These are phyloP conservation scores for Dryadomyces sulphureus DNA, from an alignment of 2,329 filamentous ascomycete species.

Conservation along the genomic window DNA sequence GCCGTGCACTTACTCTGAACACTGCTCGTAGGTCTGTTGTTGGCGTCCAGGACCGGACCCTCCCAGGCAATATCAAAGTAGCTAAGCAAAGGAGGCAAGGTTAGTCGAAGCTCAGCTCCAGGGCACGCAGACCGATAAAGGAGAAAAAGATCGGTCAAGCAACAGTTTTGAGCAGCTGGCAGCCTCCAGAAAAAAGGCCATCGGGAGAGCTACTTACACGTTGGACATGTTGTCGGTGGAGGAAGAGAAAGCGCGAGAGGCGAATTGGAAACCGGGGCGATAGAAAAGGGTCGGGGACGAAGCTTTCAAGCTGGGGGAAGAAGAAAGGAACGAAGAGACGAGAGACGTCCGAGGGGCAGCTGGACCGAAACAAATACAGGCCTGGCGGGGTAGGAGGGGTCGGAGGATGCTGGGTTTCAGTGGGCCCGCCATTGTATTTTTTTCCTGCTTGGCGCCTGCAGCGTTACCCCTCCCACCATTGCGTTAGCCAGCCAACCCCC, in stretches of 20 bases:
- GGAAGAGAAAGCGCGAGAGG: slow-evolving; percentile 19
- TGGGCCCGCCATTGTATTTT: slow-evolving; percentile 10
- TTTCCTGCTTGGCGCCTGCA: slow-evolving; percentile 5
- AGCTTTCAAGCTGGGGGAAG: slow-evolving; percentile 12
- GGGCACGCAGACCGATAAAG: neutral
- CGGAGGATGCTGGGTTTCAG: slow-evolving; percentile 18
- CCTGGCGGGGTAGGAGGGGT: slow-evolving; percentile 25
- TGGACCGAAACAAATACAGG: slow-evolving; percentile 15
- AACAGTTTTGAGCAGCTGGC: neutral
- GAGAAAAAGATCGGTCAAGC: neutral
- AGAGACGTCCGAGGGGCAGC: slow-evolving; percentile 19
- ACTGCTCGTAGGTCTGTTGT: slow-evolving; percentile 35
- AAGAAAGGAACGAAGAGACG: slow-evolving; percentile 13
- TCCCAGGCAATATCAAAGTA: slow-evolving; percentile 64
- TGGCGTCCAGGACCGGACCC: slow-evolving; percentile 53
- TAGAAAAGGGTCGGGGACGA: slow-evolving; percentile 17
- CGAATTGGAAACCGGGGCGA: slow-evolving; percentile 15
- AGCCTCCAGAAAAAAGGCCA: neutral
- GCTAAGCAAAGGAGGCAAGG: slow-evolving; percentile 18
- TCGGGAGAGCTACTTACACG: slow-evolving; percentile 31
- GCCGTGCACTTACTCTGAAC: slow-evolving; percentile 41
- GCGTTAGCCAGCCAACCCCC: slow-evolving; percentile 1
- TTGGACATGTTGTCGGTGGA: slow-evolving; percentile 46
- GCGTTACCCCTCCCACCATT: neutral
- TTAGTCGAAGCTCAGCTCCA: slow-evolving; percentile 1